Evolutionary conservation across 2,329 filamentous ascomycete species (phyloP).

Genomic region (Aspergillus tamarii): DNA sequence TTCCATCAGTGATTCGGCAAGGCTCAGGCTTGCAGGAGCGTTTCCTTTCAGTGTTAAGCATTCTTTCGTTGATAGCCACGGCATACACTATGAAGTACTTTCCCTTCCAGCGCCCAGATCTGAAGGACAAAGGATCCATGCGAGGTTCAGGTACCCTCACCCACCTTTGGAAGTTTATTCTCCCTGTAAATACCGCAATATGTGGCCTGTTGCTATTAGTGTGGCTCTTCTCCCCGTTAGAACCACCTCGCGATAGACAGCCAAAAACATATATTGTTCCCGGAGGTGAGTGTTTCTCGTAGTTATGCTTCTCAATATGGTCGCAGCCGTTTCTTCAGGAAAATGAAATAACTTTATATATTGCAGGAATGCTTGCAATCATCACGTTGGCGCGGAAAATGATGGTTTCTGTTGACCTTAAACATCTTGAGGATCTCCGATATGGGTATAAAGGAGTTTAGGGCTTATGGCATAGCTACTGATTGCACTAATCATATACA

Average conservation of each 20-base stretch:
- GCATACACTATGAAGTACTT: constrained; percentile 42
- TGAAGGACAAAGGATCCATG: constrained; percentile 34
- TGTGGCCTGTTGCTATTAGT: constrained; percentile 35
- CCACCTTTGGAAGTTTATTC: constrained; percentile 27
- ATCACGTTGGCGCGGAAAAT: constrained; percentile 35
- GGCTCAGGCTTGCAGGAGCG: constrained; percentile 24
- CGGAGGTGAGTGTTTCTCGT: constrained; percentile 34
- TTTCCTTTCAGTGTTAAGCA: constrained; percentile 34
- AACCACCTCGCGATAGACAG: constrained; percentile 22
- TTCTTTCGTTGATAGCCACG: constrained; percentile 42
- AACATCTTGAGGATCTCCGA: constrained; percentile 41
- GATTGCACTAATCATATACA: neutral
- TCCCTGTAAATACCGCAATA: constrained; percentile 32
- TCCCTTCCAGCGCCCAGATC: constrained; percentile 30
- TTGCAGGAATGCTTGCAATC: constrained; percentile 37
- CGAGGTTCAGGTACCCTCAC: constrained; percentile 22
- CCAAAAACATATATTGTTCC: constrained; percentile 41
- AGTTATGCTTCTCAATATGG: constrained; percentile 16
- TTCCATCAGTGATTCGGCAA: constrained; percentile 34
- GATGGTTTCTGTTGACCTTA: constrained; percentile 45
- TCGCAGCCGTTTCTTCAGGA: neutral
- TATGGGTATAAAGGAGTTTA: constrained; percentile 49
- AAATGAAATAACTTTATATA: constrained; percentile 23
- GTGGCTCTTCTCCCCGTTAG: constrained; percentile 25
- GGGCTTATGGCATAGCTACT: neutral